Evolutionary conservation across 345 rosid species (phyloP).

Genomic region (Acer campestre): DNA sequence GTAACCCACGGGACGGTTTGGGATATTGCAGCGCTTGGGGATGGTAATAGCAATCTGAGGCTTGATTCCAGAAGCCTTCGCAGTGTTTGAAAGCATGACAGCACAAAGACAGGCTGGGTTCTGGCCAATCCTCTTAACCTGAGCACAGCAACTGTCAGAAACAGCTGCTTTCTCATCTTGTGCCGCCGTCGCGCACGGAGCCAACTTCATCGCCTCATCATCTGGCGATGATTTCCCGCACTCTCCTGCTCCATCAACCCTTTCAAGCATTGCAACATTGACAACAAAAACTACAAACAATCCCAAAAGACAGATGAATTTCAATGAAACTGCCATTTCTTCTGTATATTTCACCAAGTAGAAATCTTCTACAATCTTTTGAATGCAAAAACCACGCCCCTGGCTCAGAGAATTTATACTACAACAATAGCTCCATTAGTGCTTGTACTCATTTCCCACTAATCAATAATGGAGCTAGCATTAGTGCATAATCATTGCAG

Average conservation of each 20-base stretch:
- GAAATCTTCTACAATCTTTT: not conserved
- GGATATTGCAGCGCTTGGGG: conserved; percentile 49
- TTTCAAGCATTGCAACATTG: conserved; percentile 10
- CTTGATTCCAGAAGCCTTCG: conserved; percentile 41
- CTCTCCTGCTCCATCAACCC: conserved; percentile 40
- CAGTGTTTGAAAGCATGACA: conserved; percentile 41
- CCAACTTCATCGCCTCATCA: conserved; percentile 39
- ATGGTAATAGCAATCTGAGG: conserved; percentile 40
- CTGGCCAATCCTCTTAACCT: conserved; percentile 38
- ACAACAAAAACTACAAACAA: conserved; percentile 20
- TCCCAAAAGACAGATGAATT: conserved; percentile 28
- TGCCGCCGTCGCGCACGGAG: conserved; percentile 41
- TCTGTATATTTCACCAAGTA: not conserved
- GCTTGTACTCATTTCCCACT: conserved; percentile 29
- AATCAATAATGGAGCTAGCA: conserved; percentile 35
- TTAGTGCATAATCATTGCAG: conserved; percentile 23
- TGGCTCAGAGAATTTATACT: conserved; percentile 28
- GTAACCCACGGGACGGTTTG: conserved; percentile 50
- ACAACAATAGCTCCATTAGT: conserved; percentile 17
- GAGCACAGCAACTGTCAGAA: conserved; percentile 36
- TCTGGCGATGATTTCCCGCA: conserved; percentile 45
- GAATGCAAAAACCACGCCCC: conserved; percentile 8
- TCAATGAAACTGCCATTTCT: conserved; percentile 30
- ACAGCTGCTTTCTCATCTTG: conserved; percentile 36
- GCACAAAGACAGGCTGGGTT: conserved; percentile 45